A percentile compares a stretch with the other conserved stretches of the same genome.
phyloP scores from a whole-genome alignment of 2,329 filamentous ascomycete species.

The Coniella lustricola region DNA sequence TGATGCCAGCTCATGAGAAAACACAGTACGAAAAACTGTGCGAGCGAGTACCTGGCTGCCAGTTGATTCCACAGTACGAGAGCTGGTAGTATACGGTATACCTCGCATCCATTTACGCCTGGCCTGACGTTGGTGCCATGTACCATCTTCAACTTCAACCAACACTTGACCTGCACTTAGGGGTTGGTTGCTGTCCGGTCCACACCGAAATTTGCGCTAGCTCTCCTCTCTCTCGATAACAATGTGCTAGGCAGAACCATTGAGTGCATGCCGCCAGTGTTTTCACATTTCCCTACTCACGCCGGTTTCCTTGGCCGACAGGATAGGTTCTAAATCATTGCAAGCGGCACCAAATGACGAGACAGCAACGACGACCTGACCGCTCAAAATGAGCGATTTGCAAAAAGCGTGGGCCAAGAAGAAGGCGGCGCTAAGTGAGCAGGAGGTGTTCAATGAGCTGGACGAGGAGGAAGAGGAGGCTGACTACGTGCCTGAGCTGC shows the following conservation, averaged over 20 bases:
- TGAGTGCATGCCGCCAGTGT: neutral
- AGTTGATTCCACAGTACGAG: too few relatives aligned
- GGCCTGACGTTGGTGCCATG: neutral
- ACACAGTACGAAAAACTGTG: too few relatives aligned
- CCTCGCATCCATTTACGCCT: too few relatives aligned
- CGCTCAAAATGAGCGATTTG: slow-evolving; percentile 64
- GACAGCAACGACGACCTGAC: neutral
- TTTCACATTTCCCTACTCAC: neutral
- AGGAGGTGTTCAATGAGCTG: slow-evolving; percentile 42
- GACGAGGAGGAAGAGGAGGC: slow-evolving; percentile 42
- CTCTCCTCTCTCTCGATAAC: neutral
- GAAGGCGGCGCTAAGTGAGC: slow-evolving; percentile 55
- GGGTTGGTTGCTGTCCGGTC: too few relatives aligned
- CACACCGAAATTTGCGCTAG: too few relatives aligned
- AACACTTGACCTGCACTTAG: too few relatives aligned
- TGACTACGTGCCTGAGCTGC: slow-evolving; percentile 35
- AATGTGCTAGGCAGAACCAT: too few relatives aligned
- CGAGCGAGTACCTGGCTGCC: too few relatives aligned
- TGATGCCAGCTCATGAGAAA: too few relatives aligned
- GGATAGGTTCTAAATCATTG: neutral
- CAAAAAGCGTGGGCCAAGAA: slow-evolving; percentile 73
- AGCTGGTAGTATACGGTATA: too few relatives aligned
- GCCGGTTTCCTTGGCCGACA: neutral
- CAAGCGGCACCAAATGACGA: neutral
- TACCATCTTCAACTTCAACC: neutral